Evolutionary conservation across 2,329 filamentous ascomycete species (phyloP).

Genomic region (Epichloe baconii): DNA sequence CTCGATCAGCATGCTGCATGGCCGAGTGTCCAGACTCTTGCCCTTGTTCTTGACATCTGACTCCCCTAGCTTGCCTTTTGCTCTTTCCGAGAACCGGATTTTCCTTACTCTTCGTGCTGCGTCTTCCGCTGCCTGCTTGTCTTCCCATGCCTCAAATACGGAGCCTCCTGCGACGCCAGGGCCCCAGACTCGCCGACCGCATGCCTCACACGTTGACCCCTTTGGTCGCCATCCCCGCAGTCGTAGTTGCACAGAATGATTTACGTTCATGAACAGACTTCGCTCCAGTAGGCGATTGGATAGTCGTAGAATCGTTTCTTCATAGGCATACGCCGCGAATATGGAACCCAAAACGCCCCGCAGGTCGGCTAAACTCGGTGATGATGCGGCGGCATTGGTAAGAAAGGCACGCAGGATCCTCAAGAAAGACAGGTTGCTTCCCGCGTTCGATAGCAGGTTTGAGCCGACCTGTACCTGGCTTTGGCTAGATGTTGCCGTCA

Average conservation of each 20-base stretch:
- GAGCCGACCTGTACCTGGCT: conserved; percentile 19
- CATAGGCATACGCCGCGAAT: conserved; percentile 90
- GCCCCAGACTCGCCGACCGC: conserved; percentile 74
- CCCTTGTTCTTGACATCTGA: conserved; percentile 29
- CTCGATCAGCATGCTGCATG: conserved; percentile 28
- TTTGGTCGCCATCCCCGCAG: conserved; percentile 82
- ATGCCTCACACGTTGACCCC: conserved; percentile 78
- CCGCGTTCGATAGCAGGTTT: conserved; percentile 23
- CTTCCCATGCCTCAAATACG: conserved; percentile 75
- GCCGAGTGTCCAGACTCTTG: conserved; percentile 26
- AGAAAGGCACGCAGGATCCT: conserved; percentile 83
- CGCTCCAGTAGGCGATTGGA: conserved; percentile 80
- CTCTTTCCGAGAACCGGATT: conserved; percentile 21
- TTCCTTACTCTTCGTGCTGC: conserved; percentile 31
- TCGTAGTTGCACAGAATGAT: conserved; percentile 58
- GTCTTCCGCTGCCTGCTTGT: conserved; percentile 37
- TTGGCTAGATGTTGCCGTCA: conserved; percentile 56
- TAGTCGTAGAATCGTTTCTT: conserved; percentile 75
- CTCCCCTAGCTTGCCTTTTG: conserved; percentile 22
- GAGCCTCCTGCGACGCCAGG: conserved; percentile 60
- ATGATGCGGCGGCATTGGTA: conserved; percentile 63
- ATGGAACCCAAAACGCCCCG: conserved; percentile 76
- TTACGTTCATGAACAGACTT: conserved; percentile 75
- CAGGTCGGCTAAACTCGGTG: conserved; percentile 77
- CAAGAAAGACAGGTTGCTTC: conserved; percentile 65